These are phyloP conservation scores for Pogostemon cablin DNA, from an alignment of 257 asterid species.

Conservation along the genomic window DNA sequence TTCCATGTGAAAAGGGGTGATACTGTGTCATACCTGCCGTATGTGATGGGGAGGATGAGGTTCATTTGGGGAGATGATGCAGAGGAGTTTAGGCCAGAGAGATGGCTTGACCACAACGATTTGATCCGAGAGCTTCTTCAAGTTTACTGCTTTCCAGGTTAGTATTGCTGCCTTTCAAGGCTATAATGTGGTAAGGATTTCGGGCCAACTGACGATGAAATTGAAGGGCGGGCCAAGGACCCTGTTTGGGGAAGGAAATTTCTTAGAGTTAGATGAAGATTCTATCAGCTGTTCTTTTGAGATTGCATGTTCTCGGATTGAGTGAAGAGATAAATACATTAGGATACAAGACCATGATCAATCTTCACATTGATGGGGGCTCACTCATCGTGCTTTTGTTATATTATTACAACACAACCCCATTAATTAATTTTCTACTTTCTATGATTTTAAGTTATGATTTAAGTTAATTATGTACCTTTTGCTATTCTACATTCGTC, in stretches of 20 bases:
- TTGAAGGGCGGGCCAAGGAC: conserved; percentile 56
- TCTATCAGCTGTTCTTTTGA: conserved; percentile 46
- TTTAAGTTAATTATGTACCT: too few species aligned
- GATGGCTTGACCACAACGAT: conserved; percentile 55
- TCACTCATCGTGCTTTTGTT: too few species aligned
- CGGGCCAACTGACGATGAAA: background rate
- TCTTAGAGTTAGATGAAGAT: conserved; percentile 71
- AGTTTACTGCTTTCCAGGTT: too few species aligned
- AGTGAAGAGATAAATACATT: conserved; percentile 37
- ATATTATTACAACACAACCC: too few species aligned
- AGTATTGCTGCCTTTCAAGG: too few species aligned
- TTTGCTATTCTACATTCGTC: too few species aligned
- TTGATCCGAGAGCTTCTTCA: conserved; percentile 30
- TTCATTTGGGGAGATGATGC: conserved; percentile 60
- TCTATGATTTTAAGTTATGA: too few species aligned
- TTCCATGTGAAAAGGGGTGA: conserved; percentile 52
- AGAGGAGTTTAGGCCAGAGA: conserved; percentile 45
- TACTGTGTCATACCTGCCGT: conserved; percentile 45
- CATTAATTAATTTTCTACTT: too few species aligned
- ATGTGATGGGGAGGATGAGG: conserved; percentile 62
- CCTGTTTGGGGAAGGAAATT: conserved; percentile 65
- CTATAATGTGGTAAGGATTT: too few species aligned
- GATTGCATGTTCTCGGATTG: conserved; percentile 49
- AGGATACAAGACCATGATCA: too few species aligned
- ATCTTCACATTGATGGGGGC: too few species aligned